Evolutionary conservation across 345 rosid species (phyloP).

Genomic region (Iberis pinnata): DNA sequence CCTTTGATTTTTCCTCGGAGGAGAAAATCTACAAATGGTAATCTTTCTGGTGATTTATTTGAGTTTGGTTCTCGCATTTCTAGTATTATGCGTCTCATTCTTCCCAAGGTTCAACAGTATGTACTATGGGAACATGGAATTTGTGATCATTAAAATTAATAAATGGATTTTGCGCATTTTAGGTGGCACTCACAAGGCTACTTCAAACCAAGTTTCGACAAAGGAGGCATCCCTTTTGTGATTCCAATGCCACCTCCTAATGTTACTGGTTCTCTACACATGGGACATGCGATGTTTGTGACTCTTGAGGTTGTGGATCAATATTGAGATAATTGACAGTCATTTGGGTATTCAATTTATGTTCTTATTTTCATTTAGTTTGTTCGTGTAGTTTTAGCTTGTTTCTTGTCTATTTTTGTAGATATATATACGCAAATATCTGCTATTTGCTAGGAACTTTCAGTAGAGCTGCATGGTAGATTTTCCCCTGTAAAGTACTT

Average conservation of each 20-base stretch:
- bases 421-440: neutral
- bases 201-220: conserved; percentile 68
- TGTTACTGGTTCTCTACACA: conserved; percentile 93
- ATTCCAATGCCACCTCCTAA: conserved; percentile 97
- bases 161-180: conserved; percentile 22
- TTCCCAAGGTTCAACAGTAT: neutral
- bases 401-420: neutral
- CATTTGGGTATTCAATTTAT: conserved; percentile 27
- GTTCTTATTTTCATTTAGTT: conserved; percentile 2
- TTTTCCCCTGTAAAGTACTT: neutral
- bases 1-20: conserved; percentile 81
- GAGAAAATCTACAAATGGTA: conserved; percentile 93
- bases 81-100: neutral
- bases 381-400: conserved; percentile 19
- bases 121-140: neutral
- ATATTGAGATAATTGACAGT: conserved; percentile 23
- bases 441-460: neutral
- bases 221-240: conserved; percentile 73
- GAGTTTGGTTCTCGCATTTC: neutral
- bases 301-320: conserved; percentile 75
- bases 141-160: too few species aligned
- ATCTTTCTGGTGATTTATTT: conserved; percentile 3
- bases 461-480: neutral
- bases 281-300: conserved; percentile 99
- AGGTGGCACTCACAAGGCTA: conserved; percentile 99